Conservation (phyloP, 768 basidiomycete genomes). For the Amanita molliuscula region DNA sequence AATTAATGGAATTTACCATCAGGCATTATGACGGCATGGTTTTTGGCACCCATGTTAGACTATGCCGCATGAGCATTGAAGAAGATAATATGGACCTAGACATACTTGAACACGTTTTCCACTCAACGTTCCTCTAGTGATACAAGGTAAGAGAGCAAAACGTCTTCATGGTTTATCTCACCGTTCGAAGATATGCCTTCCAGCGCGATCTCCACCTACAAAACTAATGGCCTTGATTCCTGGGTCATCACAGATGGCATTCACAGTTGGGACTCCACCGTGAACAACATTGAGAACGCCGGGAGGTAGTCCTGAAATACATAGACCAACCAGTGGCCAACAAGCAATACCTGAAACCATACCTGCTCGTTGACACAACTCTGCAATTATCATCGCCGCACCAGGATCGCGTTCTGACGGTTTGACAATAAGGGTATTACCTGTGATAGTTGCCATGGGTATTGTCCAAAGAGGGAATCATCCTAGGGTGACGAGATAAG, state of each 20-base stretch:
- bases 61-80: slow-evolving; percentile 9
- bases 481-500: slow-evolving; percentile 29
- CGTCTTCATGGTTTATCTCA: slow-evolving; percentile 13
- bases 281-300: slow-evolving; percentile 92
- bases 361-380: slow-evolving; percentile 84
- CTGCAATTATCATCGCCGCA: slow-evolving; percentile 95
- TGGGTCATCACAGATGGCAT: slow-evolving; percentile 88
- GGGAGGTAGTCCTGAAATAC: slow-evolving; percentile 52
- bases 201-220: slow-evolving; percentile 89
- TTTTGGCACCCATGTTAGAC: slow-evolving; percentile 87
- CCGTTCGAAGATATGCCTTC: slow-evolving; percentile 90
- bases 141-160: slow-evolving; percentile 4
- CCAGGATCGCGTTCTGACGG: slow-evolving; percentile 96
- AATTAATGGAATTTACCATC: slow-evolving; percentile 49
- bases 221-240: slow-evolving; percentile 92
- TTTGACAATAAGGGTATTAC: slow-evolving; percentile 91
- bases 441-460: slow-evolving; percentile 78
- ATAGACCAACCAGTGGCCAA: not conserved
- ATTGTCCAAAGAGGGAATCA: slow-evolving; percentile 98
- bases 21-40: slow-evolving; percentile 88
- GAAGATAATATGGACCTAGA: not conserved
- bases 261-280: slow-evolving; percentile 83
- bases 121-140: slow-evolving; percentile 60
- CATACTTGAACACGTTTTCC: slow-evolving; percentile 82
- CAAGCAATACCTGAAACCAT: slow-evolving; percentile 7